Conservation (phyloP, 176 grass and related monocot species). For the Themeda triandra region DNA sequence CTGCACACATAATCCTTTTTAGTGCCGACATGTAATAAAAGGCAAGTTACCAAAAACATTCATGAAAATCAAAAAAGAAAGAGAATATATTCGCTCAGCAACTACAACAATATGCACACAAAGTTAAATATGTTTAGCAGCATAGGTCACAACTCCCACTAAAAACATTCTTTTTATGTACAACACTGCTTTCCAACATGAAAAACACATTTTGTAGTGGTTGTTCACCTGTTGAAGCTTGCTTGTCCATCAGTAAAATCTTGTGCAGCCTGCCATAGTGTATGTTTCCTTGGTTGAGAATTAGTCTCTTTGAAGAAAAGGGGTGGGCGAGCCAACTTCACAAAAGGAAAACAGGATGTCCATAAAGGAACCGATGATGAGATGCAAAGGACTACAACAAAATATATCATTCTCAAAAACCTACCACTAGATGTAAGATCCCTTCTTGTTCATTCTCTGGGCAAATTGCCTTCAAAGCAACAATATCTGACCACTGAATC, state of each 20-base stretch:
- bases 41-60: background rate
- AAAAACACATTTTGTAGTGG: background rate
- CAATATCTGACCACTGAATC: conserved; percentile 77
- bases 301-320: conserved; percentile 78
- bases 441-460: conserved; percentile 53
- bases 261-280: conserved; percentile 59
- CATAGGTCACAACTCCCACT: background rate
- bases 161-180: background rate
- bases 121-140: background rate
- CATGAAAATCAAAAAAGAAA: background rate
- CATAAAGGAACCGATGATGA: background rate
- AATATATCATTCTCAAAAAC: conserved; percentile 4
- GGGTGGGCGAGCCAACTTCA: conserved; percentile 68
- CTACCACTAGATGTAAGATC: conserved; percentile 63
- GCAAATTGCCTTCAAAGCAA: conserved; percentile 54
- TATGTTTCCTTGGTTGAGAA: conserved; percentile 94
- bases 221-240: conserved; percentile 54
- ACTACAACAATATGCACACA: background rate
- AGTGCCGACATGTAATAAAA: background rate
- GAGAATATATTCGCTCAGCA: background rate
- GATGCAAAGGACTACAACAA: background rate
- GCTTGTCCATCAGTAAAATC: conserved; percentile 87
- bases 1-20: conserved; percentile 35
- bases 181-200: background rate
- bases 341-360: conserved; percentile 23